Conservation (phyloP, 805 yeast species). For the Suhomyces tanzawaensis region DNA sequence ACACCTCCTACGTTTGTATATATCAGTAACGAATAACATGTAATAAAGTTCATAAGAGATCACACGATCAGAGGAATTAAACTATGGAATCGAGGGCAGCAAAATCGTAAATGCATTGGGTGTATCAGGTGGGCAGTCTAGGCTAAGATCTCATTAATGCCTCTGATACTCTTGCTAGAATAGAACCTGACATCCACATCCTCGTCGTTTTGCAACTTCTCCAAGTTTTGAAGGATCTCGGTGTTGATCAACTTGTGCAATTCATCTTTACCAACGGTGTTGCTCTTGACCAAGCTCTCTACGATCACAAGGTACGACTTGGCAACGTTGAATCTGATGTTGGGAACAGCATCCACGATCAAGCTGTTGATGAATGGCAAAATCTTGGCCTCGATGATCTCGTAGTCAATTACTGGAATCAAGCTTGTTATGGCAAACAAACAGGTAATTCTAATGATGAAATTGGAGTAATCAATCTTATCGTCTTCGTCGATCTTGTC, state of each 20-base stretch:
- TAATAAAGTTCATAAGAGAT: neutral
- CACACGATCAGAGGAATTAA: neutral
- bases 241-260: slow-evolving; percentile 28
- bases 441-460: slow-evolving; percentile 89
- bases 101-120: neutral
- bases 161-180: slow-evolving; percentile 60
- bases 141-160: slow-evolving; percentile 23
- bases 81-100: neutral
- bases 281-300: slow-evolving; percentile 41
- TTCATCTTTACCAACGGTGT: slow-evolving; percentile 19
- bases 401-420: slow-evolving; percentile 63
- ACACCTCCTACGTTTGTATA: too few species aligned
- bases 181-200: slow-evolving; percentile 90
- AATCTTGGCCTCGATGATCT: slow-evolving; percentile 58
- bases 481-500: slow-evolving; percentile 26
- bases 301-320: slow-evolving; percentile 68
- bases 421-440: slow-evolving; percentile 83
- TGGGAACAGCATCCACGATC: slow-evolving; percentile 82
- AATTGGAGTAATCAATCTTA: slow-evolving; percentile 59
- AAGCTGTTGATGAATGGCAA: slow-evolving; percentile 78
- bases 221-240: slow-evolving; percentile 63
- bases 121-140: neutral
- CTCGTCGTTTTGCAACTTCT: slow-evolving; percentile 61
- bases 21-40: too few species aligned
- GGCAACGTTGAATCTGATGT: slow-evolving; percentile 93